These are phyloP conservation scores for Boletus reticulatus DNA, from an alignment of 768 basidiomycete genomes.

Conservation along the genomic window DNA sequence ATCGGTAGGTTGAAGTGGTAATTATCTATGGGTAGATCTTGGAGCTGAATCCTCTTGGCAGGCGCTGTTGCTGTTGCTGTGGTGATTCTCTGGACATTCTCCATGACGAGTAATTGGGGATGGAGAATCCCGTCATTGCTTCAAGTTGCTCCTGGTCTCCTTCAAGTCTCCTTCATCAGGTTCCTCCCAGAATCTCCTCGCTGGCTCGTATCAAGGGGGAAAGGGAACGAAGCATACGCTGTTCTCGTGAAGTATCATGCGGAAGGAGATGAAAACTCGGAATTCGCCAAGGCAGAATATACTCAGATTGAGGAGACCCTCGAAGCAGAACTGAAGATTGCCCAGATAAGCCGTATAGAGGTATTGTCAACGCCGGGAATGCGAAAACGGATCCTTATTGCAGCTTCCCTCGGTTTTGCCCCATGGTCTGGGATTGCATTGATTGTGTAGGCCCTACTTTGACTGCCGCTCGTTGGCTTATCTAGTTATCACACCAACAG, in stretches of 20 bases:
- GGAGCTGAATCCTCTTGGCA: not conserved
- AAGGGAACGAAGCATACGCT: conserved; percentile 44
- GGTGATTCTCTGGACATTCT: conserved; percentile 60
- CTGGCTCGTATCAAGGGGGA: conserved; percentile 60
- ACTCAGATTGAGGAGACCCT: conserved; percentile 55
- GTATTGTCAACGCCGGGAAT: conserved; percentile 12
- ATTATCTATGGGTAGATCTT: not conserved
- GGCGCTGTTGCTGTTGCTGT: conserved; percentile 41
- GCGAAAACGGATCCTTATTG: conserved; percentile 12
- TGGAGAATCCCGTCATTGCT: conserved; percentile 69
- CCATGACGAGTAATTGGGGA: conserved; percentile 55
- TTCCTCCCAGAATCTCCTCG: conserved; percentile 65
- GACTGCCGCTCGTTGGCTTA: too few relatives aligned
- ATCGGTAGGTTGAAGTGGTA: conserved; percentile 6
- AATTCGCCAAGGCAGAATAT: conserved; percentile 58
- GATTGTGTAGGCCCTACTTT: not conserved
- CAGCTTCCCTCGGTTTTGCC: conserved; percentile 10
- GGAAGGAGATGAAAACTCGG: conserved; percentile 50
- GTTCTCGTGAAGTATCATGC: conserved; percentile 59
- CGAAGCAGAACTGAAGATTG: conserved; percentile 23
- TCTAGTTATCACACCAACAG: conserved; percentile 1
- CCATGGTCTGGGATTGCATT: conserved; percentile 14
- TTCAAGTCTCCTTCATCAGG: conserved; percentile 55
- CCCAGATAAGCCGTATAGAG: not conserved
- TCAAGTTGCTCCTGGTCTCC: too few relatives aligned